Base-by-base conservation (phyloP, 2,329 filamentous ascomycete genomes). In the Aspergillus aculeatinus region DNA sequence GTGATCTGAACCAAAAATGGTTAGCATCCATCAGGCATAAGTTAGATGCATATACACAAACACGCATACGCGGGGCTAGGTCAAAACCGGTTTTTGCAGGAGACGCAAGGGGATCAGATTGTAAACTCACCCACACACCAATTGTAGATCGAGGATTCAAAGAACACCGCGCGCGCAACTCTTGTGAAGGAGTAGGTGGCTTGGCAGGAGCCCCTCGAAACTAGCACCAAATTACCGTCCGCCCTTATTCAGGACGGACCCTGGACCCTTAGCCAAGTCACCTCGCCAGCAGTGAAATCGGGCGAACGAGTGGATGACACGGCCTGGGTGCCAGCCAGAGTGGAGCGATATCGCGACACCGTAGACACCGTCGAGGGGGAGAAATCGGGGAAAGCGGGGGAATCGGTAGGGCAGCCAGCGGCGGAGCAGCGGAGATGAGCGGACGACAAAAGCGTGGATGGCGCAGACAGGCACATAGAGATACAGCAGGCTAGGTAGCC, bases 241-340 rank as follows among this genome's bases (percentile, higher is more conserved):
- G 79, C 76, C 78, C 78, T 78, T 75, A 62, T 76, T 80, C 77
- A 81, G 78, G 79, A 80, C 79, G 79, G 79, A 81, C 79, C 74
- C 67, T 72, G 69, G 68, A 76, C 78, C 78, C 74, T 74, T 80
- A 80, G 68, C 76, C 79, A 80, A 68, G 74, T 68, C 73, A 77
- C 73, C 65, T 73, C 68, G 70, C 69, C 66, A 55, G 66, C 62
- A 54, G 67, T 67, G 58, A 60, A 58, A 49, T 69, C 67, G 55
- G 63, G 62, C 56, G 65, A 62, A 67, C 65, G 63, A 57, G 63
- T 54, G 59, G 63, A 60, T 33, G 59, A 48, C 49, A 61, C 54
- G 33, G 61, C 57, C 23, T 51, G 60, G 55, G 63, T 44, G 42
- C 58, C 59, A 58, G 64, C 52, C 62, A 67, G 57, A 48, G 55